A percentile compares a stretch with the other conserved stretches of the same genome.
These are phyloP conservation scores for Globisporangium viniferum DNA, from an alignment of 352 stramenopile genomes.

Conservation along the genomic window DNA sequence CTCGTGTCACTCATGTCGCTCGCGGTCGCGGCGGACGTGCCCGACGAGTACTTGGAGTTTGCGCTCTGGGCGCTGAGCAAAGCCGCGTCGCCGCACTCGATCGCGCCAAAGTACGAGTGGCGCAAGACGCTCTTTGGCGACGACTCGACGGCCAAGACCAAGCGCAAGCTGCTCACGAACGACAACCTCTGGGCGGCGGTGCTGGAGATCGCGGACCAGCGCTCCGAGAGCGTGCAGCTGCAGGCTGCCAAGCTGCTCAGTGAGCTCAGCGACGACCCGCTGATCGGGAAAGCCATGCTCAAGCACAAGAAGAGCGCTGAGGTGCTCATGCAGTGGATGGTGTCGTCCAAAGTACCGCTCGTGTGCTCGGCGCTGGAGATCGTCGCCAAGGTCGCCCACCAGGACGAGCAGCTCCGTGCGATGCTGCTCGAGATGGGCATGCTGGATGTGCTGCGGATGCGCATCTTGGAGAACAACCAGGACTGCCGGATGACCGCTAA, in stretches of 20 bases:
- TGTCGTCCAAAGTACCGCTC: conserved; percentile 26
- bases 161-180: conserved; percentile 48
- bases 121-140: conserved; percentile 62
- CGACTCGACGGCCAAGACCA: conserved; percentile 45
- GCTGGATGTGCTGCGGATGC: conserved; percentile 39
- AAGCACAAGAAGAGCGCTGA: conserved; percentile 20
- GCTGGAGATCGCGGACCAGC: conserved; percentile 18
- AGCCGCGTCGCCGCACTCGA: conserved; percentile 31
- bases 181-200: conserved; percentile 51
- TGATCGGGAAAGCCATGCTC: conserved; percentile 22
- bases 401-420: conserved; percentile 28
- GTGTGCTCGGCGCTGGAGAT: conserved; percentile 40
- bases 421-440: conserved; percentile 37
- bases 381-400: conserved; percentile 33
- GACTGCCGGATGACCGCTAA: conserved; percentile 44
- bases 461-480: conserved; percentile 29
- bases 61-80: conserved; percentile 62
- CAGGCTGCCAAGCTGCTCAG: conserved; percentile 41
- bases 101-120: conserved; percentile 45
- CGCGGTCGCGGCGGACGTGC: conserved; percentile 49
- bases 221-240: conserved; percentile 35
- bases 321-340: conserved; percentile 46
- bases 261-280: conserved; percentile 40
- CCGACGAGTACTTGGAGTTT: conserved; percentile 65
- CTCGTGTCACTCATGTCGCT: conserved; percentile 63